Percentiles rank a stretch among this genome's conserved stretches.
phyloP scores from a whole-genome alignment of 805 yeast genomes.

The Kodamaea leandrae region DNA sequence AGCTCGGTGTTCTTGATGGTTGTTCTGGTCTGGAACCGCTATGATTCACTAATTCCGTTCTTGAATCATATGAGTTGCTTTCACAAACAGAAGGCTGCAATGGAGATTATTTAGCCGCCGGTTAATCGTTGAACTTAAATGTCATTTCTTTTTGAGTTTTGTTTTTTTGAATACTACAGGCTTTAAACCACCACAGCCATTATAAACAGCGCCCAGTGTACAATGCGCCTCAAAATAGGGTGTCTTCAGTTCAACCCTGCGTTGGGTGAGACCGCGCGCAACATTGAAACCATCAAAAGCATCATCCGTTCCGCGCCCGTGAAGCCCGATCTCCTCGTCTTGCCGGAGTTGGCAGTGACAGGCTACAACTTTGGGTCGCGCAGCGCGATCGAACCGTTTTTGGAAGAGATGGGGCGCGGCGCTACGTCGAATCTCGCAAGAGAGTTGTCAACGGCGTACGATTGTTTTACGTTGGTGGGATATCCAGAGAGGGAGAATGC shows the following conservation, averaged over 20 bases:
- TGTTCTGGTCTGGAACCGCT: too few relatives aligned
- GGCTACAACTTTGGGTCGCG: conserved; percentile 68
- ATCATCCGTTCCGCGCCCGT: conserved; percentile 20
- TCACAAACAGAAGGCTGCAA: too few relatives aligned
- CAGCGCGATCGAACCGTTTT: conserved; percentile 52
- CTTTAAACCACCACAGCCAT: too few relatives aligned
- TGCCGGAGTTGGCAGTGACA: conserved; percentile 83
- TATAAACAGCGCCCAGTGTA: too few relatives aligned
- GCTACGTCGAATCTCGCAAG: conserved; percentile 55
- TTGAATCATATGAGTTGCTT: too few relatives aligned
- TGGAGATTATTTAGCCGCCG: too few relatives aligned
- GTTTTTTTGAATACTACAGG: too few relatives aligned
- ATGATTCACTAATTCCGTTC: too few relatives aligned
- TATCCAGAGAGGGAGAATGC: conserved; percentile 60
- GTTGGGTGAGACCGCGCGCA: conserved; percentile 57
- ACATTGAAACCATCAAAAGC: conserved; percentile 48
- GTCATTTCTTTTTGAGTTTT: too few relatives aligned
- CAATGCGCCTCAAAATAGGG: conserved; percentile 46
- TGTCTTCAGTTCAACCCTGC: conserved; percentile 66
- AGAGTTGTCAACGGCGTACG: conserved; percentile 44
- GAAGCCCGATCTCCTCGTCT: conserved; percentile 60
- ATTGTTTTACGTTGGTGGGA: conserved; percentile 74
- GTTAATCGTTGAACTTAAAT: too few relatives aligned
- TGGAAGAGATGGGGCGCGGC: conserved; percentile 45
- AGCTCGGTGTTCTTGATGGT: too few relatives aligned